A percentile compares a stretch with the other conserved stretches of the same genome.
Evolutionary conservation across 495 filamentous ascomycete species (phyloP).

Genomic region (Daldinia caldariorum): DNA sequence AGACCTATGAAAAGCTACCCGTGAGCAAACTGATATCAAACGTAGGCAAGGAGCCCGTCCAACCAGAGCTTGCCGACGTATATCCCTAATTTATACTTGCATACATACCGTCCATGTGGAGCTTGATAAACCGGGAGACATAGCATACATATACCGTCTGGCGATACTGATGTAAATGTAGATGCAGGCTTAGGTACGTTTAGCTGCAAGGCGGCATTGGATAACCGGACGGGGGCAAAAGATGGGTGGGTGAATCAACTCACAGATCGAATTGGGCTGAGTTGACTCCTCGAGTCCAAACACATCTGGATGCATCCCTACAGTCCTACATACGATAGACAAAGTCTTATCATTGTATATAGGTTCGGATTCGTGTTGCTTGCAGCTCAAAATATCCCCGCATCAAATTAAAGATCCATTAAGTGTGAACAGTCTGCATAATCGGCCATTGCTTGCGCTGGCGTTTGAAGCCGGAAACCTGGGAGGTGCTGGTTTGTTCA

Average conservation of each 20-base stretch:
- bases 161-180: slow-evolving; percentile 28
- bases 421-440: slow-evolving; percentile 23
- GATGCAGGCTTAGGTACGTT: slow-evolving; percentile 18
- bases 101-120: slow-evolving; percentile 30
- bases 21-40: slow-evolving; percentile 29
- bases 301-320: slow-evolving; percentile 19
- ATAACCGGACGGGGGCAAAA: slow-evolving; percentile 33
- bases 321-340: slow-evolving; percentile 15
- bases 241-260: slow-evolving; percentile 40
- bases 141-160: slow-evolving; percentile 30
- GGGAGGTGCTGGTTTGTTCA: slow-evolving; percentile 29
- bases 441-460: slow-evolving; percentile 30
- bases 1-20: slow-evolving; percentile 24
- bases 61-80: slow-evolving; percentile 35
- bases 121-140: slow-evolving; percentile 35
- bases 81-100: slow-evolving; percentile 38
- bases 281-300: slow-evolving; percentile 19
- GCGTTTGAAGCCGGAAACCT: slow-evolving; percentile 23
- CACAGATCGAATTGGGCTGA: slow-evolving; percentile 26
- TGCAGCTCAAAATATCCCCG: slow-evolving; percentile 42
- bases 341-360: slow-evolving; percentile 14
- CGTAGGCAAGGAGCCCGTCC: slow-evolving; percentile 28
- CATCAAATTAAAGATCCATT: slow-evolving; percentile 28
- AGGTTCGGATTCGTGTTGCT: slow-evolving; percentile 26
- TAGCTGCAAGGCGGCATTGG: slow-evolving; percentile 36